A percentile compares a stretch with the other conserved stretches of the same genome.
Evolutionary conservation across 805 yeast genomes (phyloP).

Genomic region (Kurtzmaniella cleridarum): DNA sequence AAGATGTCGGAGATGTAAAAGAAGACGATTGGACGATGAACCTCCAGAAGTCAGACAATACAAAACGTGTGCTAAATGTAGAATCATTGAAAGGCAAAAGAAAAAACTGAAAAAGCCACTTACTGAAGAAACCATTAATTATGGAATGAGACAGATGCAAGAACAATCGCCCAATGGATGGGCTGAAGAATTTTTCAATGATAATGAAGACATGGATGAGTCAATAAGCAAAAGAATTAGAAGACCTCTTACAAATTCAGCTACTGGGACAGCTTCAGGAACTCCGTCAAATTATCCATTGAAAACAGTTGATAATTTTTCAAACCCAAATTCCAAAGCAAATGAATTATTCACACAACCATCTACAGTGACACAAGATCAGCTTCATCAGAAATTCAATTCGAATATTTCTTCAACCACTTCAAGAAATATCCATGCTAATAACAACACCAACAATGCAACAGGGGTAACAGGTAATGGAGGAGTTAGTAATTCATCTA

Average conservation of each 20-base stretch:
- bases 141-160: constrained; percentile 40
- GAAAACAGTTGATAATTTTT: too few relatives aligned
- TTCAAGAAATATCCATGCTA: background rate
- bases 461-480: too few relatives aligned
- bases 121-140: constrained; percentile 42
- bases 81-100: constrained; percentile 47
- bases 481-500: too few relatives aligned
- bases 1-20: constrained; percentile 53
- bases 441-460: background rate
- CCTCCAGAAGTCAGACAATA: constrained; percentile 52
- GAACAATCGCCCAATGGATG: constrained; percentile 19
- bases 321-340: too few relatives aligned
- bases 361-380: too few relatives aligned
- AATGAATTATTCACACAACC: too few relatives aligned
- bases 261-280: constrained; percentile 3
- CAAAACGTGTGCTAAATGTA: constrained; percentile 54
- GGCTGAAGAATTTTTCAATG: constrained; percentile 10
- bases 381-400: too few relatives aligned
- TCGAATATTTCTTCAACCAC: too few relatives aligned
- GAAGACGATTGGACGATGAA: constrained; percentile 51
- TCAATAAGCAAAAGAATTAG: background rate
- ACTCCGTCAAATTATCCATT: constrained; percentile 1
- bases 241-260: constrained; percentile 3
- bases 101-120: constrained; percentile 41
- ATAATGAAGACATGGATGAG: constrained; percentile 27